Evolutionary conservation across 1,139 yeast genomes (phyloP), one percentile per base, ranked within the genome.

Genomic region (Sugiyamaella japonica): DNA sequence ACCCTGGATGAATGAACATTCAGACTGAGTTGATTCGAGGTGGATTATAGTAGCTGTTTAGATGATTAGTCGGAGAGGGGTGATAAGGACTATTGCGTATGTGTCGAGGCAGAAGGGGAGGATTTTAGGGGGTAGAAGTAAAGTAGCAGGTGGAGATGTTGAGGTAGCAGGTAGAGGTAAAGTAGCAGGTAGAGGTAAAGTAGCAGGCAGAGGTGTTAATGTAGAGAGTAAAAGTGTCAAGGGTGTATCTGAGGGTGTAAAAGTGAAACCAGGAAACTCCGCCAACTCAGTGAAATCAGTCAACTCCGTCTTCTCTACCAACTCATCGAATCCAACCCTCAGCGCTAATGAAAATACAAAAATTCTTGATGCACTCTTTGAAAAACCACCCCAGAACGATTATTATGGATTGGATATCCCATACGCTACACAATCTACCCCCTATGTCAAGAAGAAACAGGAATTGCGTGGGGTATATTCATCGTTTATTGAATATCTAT

Each of bases 401-500:
- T 28, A 48, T 43, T 38, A 46, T 16, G 55, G 47, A 25, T 25
- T 44, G 39, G 38, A 20, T 29, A 32, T 43, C 15, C 58, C 62
- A 9, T 64, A 60, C 45, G 64, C 59, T 12, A 59, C 63, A 2
- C 62, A 62, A 1, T 25, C 48, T 5, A 52, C 66, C 4, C 62
- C 66, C 3, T 44, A 56, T 1, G 68, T 58, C 5, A n/a, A 43
- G 3, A 15, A 29, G 6, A 54, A 64, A 1, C 17, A 45, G 15
- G 61, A 65, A 2, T 56, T 70, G 17, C 59, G 61, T 23, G 73
- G 73, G 2, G 58, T 63, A 7, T 55, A 61, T n/a, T 44, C 61
- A 9, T 38, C 51, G 6, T 61, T 64, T 28, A 55, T 69, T 16
- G 55, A 61, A 28, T 48, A 55, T 17, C 39, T 62, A 31, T 69